Base-by-base conservation (phyloP, 2,329 filamentous ascomycete species). In the Colletotrichum trifolii region DNA sequence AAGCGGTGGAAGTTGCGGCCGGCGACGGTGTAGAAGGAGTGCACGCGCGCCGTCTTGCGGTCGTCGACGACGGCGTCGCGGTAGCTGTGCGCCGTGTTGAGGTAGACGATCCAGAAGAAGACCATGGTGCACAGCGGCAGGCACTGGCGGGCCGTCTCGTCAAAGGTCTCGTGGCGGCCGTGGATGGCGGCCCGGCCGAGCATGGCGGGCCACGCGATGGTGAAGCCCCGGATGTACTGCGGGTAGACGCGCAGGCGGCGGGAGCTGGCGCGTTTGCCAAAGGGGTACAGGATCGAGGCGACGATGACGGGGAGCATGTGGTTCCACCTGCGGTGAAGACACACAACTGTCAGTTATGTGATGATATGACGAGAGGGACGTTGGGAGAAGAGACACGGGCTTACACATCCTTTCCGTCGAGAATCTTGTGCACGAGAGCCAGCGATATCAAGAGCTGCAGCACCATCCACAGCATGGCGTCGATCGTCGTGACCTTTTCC, bases 91-190 rank as follows among this genome's bases (percentile, higher is more conserved):
- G 70, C 70, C 4, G 70, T 72, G 25, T 69, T 71, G 10, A 72
- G 57, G 61, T 70, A 72, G 15, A 71, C 70, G 50, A 72, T 71
- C 71, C 71, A 74, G 60, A 73, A 62, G 67, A 70, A 72, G 6
- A 68, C 66, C 59, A 69, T 71, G 47, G 66, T 72, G 42, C 69
- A 71, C 8, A 72, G 63, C 4, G 70, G 69, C 11, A 71, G 57
- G 43, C 69, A 71, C 11, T 68, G 63, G 15, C 43, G 45, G 25
- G 48, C 42, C 2, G 67, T 70, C 40, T 71, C 65, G 8, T 62
- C 40, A 33, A 69, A 69, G 10, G 70, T 46, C 35, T 71, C 68
- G 17, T 66, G 17, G 2, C 55, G 63, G 8, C 68, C 68, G 12
- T 66, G 56, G 8, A 72, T 70, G 6, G 70, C 66, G 38, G 70